Evolutionary conservation across 495 filamentous ascomycete species (phyloP).

Genomic region (Xylaria castorea): DNA sequence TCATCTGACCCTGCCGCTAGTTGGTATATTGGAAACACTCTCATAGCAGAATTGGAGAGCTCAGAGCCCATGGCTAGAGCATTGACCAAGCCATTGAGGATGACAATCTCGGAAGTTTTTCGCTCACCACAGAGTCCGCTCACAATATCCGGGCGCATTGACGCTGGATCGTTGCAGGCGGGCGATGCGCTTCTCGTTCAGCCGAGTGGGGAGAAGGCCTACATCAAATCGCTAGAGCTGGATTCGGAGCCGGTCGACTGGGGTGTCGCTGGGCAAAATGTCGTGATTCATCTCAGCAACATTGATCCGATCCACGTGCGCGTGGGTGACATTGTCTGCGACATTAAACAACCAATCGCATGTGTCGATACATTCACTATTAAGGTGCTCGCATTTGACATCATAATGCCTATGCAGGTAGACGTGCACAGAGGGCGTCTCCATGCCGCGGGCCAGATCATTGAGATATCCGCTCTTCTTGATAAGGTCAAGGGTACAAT

Average conservation of each 20-base stretch:
- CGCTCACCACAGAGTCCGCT: constrained; percentile 77
- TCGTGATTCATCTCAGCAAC: constrained; percentile 80
- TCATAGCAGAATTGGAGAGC: constrained; percentile 83
- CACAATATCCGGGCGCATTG: constrained; percentile 84
- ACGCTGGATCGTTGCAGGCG: constrained; percentile 80
- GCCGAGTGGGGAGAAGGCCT: constrained; percentile 79
- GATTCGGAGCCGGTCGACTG: constrained; percentile 77
- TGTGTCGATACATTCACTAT: constrained; percentile 73
- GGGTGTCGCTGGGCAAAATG: constrained; percentile 96
- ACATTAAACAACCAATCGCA: constrained; percentile 67
- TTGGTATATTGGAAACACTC: constrained; percentile 83
- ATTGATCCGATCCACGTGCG: constrained; percentile 84
- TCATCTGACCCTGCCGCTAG: constrained; percentile 60
- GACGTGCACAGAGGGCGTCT: constrained; percentile 87
- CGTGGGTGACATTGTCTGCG: constrained; percentile 84
- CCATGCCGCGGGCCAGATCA: constrained; percentile 77
- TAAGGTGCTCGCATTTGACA: constrained; percentile 89
- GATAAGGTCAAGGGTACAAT: constrained; percentile 75
- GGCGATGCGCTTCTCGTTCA: constrained; percentile 82
- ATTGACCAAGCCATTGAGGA: constrained; percentile 78
- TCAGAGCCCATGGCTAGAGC: constrained; percentile 74
- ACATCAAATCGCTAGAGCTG: constrained; percentile 77
- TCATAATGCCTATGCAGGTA: constrained; percentile 83
- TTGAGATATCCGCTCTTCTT: constrained; percentile 69
- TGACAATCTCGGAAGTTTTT: constrained; percentile 78